Evolutionary conservation across 305 asterid genomes (phyloP).

Genomic region (Solanum hybrid): DNA sequence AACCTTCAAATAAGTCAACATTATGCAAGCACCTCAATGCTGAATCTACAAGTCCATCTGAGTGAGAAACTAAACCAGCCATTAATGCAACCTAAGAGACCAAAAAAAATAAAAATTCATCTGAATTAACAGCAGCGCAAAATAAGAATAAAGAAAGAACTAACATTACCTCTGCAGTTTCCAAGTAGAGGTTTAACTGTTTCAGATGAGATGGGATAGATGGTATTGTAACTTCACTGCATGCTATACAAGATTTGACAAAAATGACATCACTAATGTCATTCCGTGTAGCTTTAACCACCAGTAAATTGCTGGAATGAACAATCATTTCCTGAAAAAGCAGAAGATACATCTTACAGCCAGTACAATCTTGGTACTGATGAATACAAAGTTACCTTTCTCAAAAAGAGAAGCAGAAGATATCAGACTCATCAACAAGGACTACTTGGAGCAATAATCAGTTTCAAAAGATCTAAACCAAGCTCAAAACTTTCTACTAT

Average conservation of each 20-base stretch:
- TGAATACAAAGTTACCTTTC: not conserved
- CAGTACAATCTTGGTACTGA: not conserved
- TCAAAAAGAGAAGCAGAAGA: conserved; percentile 1
- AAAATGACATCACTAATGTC: conserved; percentile 33
- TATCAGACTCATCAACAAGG: not conserved
- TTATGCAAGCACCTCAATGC: conserved; percentile 49
- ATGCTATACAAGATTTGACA: conserved; percentile 72
- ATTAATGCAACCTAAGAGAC: conserved; percentile 51
- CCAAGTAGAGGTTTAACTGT: conserved; percentile 72
- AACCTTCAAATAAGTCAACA: conserved; percentile 47
- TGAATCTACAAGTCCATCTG: conserved; percentile 52
- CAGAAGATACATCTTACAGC: not conserved
- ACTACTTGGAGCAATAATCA: not conserved
- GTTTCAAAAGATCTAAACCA: not conserved
- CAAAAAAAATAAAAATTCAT: not conserved
- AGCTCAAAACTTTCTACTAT: not conserved
- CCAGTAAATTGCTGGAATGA: conserved; percentile 69
- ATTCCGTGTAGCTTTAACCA: conserved; percentile 51
- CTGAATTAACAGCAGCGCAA: not conserved
- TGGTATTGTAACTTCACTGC: conserved; percentile 79
- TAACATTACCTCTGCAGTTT: conserved; percentile 68
- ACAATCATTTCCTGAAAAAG: conserved; percentile 63
- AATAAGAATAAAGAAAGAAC: conserved; percentile 1
- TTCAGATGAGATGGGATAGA: conserved; percentile 41
- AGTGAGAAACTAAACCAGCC: conserved; percentile 72